phyloP scores from a whole-genome alignment of 345 rosid genomes.

The Rhodomyrtus tomentosa region DNA sequence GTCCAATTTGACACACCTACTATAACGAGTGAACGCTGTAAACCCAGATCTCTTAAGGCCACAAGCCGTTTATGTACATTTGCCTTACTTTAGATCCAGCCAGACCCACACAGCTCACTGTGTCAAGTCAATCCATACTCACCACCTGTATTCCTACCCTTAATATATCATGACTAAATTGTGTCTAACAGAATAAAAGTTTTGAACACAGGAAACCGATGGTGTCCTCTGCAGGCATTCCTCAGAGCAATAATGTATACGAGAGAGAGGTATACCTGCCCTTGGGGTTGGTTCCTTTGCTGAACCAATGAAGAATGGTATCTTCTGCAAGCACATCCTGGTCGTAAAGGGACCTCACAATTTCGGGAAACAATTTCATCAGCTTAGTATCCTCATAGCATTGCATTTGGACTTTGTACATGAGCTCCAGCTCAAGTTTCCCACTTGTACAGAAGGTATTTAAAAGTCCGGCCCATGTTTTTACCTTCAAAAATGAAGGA shows the following conservation, averaged over 20 bases:
- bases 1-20: background rate
- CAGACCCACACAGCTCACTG: background rate
- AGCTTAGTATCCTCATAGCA: slow-evolving; percentile 97
- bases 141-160: background rate
- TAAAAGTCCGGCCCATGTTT: slow-evolving; percentile 78
- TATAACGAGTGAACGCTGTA: background rate
- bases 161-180: background rate
- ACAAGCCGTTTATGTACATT: background rate
- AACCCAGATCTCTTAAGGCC: background rate
- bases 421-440: slow-evolving; percentile 87
- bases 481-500: slow-evolving; percentile 39
- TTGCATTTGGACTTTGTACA: slow-evolving; percentile 96
- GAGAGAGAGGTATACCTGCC: slow-evolving; percentile 56
- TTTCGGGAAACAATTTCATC: slow-evolving; percentile 94
- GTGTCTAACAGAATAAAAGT: background rate
- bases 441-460: slow-evolving; percentile 78
- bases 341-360: slow-evolving; percentile 79
- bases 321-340: slow-evolving; percentile 96
- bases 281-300: slow-evolving; percentile 84
- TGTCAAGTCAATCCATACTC: background rate
- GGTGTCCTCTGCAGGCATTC: background rate
- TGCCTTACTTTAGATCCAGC: background rate
- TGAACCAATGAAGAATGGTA: slow-evolving; percentile 90
- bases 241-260: background rate
- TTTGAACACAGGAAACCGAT: background rate